Conservation (phyloP, 768 basidiomycete species). For the Tulasnella calospora region DNA sequence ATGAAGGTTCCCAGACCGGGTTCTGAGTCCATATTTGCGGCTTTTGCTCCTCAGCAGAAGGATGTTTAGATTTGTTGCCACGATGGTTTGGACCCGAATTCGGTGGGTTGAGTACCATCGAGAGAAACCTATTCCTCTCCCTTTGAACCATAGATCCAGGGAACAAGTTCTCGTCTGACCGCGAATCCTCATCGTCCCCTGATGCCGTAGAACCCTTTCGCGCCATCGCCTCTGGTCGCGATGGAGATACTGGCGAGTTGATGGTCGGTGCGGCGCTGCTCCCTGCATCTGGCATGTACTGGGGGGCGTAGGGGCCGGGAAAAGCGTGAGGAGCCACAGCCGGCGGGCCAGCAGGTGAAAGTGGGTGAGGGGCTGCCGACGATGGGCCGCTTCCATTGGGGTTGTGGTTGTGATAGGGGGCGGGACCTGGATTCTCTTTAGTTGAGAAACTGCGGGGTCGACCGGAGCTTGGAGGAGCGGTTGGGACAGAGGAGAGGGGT, state of each 20-base stretch:
- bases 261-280: constrained; percentile 30
- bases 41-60: neutral
- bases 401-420: constrained; percentile 1
- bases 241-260: constrained; percentile 38
- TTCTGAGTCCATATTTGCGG: neutral
- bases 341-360: neutral
- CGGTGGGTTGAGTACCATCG: constrained; percentile 70
- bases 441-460: neutral
- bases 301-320: neutral
- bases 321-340: neutral
- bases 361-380: neutral
- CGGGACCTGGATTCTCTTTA: neutral
- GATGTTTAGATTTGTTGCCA: neutral
- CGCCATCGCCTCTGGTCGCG: constrained; percentile 34
- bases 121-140: constrained; percentile 71
- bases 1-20: neutral
- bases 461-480: neutral
- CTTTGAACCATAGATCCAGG: constrained; percentile 69
- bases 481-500: neutral
- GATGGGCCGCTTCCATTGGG: neutral
- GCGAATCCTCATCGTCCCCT: constrained; percentile 60
- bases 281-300: constrained; percentile 30
- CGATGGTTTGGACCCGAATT: neutral
- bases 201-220: constrained; percentile 29
- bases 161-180: constrained; percentile 51